These are phyloP conservation scores for Calonectria montana DNA, from an alignment of 2,329 filamentous ascomycete genomes.

Conservation along the genomic window DNA sequence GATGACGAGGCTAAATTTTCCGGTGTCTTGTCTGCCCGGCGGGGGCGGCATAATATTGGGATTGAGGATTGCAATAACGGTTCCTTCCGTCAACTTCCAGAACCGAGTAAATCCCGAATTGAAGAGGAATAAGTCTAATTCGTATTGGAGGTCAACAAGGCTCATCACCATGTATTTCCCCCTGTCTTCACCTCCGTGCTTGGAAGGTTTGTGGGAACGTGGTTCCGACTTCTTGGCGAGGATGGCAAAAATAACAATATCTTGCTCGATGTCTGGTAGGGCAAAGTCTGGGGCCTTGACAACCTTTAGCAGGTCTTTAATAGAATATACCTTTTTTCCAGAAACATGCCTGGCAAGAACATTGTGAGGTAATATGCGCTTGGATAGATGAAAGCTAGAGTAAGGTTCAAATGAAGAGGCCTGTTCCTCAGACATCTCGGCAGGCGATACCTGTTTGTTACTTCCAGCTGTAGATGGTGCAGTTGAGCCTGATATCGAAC, in stretches of 20 bases:
- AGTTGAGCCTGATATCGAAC: conserved; percentile 22
- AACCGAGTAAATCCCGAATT: conserved; percentile 90
- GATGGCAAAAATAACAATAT: conserved; percentile 90
- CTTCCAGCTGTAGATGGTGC: conserved; percentile 5
- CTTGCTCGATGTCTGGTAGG: conserved; percentile 83
- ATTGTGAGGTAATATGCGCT: conserved; percentile 83
- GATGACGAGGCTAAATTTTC: conserved; percentile 86
- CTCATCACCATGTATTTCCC: conserved; percentile 95
- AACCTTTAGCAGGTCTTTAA: conserved; percentile 83
- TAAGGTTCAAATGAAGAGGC: conserved; percentile 80
- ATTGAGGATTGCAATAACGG: conserved; percentile 91
- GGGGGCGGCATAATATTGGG: conserved; percentile 91
- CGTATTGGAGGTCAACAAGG: conserved; percentile 89
- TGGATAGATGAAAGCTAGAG: conserved; percentile 85
- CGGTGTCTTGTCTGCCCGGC: conserved; percentile 78
- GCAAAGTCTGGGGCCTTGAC: conserved; percentile 88
- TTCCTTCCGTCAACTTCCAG: conserved; percentile 94
- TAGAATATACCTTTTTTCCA: conserved; percentile 79
- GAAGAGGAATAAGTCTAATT: conserved; percentile 93
- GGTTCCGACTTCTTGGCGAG: conserved; percentile 91
- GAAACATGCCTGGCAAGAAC: conserved; percentile 82
- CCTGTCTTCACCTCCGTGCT: conserved; percentile 63
- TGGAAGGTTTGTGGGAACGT: conserved; percentile 64
- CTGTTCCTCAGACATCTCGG: conserved; percentile 39
- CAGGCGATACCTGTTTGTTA: conserved; percentile 30